Conservation (phyloP, 768 basidiomycete genomes). For the Favolaschia claudopus region DNA sequence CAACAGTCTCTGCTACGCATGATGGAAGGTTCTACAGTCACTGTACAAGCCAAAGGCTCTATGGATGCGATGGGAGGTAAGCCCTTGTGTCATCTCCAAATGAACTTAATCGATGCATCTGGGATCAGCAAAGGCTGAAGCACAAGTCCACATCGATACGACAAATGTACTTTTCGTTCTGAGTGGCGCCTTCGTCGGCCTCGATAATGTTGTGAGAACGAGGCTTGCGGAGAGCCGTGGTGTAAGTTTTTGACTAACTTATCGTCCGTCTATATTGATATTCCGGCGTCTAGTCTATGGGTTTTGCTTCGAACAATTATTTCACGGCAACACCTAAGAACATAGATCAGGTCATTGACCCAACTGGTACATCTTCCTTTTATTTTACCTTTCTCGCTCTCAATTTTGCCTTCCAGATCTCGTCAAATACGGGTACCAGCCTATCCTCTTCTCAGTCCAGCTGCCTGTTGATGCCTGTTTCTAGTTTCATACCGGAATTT, state of each 20-base stretch:
- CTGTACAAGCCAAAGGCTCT: constrained; percentile 77
- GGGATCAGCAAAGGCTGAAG: constrained; percentile 63
- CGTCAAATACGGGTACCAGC: constrained; percentile 86
- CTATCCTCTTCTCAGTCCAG: constrained; percentile 2
- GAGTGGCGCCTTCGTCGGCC: constrained; percentile 93
- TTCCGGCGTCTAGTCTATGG: constrained; percentile 72
- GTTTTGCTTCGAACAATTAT: constrained; percentile 67
- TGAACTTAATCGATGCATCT: background rate
- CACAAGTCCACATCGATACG: constrained; percentile 78
- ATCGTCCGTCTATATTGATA: constrained; percentile 10
- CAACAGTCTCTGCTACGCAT: constrained; percentile 92
- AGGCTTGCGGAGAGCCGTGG: constrained; percentile 75
- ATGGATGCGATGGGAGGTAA: constrained; percentile 47
- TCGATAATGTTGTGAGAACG: constrained; percentile 82
- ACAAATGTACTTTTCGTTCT: constrained; percentile 94
- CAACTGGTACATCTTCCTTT: constrained; percentile 53
- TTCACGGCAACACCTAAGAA: constrained; percentile 76
- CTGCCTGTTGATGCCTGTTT: constrained; percentile 4
- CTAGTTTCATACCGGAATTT: constrained; percentile 93
- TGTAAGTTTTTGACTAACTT: constrained; percentile 45
- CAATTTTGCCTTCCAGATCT: constrained; percentile 59
- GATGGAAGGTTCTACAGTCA: constrained; percentile 91
- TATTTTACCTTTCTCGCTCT: background rate
- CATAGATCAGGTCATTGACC: constrained; percentile 72
- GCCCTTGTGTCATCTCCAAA: constrained; percentile 9